These are phyloP conservation scores for Xylariaceae sp. DNA, from an alignment of 2,329 filamentous ascomycete species.

Conservation along the genomic window DNA sequence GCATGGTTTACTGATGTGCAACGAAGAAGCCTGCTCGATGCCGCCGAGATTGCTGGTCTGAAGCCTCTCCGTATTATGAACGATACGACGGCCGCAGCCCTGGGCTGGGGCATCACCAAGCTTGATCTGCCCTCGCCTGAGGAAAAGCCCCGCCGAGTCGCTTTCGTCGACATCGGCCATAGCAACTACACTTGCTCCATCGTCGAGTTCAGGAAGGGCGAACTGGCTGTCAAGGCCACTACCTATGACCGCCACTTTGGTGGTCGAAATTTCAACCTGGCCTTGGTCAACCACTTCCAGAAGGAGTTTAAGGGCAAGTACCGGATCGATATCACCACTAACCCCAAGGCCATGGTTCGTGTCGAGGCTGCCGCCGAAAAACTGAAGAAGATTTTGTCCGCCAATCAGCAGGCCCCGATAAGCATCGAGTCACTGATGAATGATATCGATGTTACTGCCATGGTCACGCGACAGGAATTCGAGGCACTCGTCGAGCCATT, in stretches of 20 bases:
- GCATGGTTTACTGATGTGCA: slow-evolving; percentile 97
- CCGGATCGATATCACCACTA: slow-evolving; percentile 92
- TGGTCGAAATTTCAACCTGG: slow-evolving; percentile 96
- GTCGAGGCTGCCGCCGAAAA: slow-evolving; percentile 90
- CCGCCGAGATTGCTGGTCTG: slow-evolving; percentile 88
- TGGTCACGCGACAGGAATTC: slow-evolving; percentile 92
- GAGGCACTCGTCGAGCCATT: slow-evolving; percentile 89
- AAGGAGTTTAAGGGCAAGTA: slow-evolving; percentile 97
- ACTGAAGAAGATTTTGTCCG: slow-evolving; percentile 96
- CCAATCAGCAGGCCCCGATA: slow-evolving; percentile 87
- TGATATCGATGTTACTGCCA: slow-evolving; percentile 84
- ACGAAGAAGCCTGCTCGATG: slow-evolving; percentile 85
- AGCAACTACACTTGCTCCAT: slow-evolving; percentile 94
- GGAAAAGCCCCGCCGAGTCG: slow-evolving; percentile 88
- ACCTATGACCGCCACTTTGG: slow-evolving; percentile 95
- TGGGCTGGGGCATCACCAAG: slow-evolving; percentile 98
- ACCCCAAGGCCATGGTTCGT: slow-evolving; percentile 87
- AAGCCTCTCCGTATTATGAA: slow-evolving; percentile 95
- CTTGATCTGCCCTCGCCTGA: slow-evolving; percentile 81
- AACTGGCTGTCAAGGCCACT: slow-evolving; percentile 90
- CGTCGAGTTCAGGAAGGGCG: slow-evolving; percentile 96
- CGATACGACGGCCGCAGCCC: slow-evolving; percentile 92
- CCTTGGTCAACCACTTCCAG: slow-evolving; percentile 90
- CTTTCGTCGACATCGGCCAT: slow-evolving; percentile 94
- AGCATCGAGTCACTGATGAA: slow-evolving; percentile 99